Conservation (phyloP, 108 stramenopile species). For the Skeletonema potamos region DNA sequence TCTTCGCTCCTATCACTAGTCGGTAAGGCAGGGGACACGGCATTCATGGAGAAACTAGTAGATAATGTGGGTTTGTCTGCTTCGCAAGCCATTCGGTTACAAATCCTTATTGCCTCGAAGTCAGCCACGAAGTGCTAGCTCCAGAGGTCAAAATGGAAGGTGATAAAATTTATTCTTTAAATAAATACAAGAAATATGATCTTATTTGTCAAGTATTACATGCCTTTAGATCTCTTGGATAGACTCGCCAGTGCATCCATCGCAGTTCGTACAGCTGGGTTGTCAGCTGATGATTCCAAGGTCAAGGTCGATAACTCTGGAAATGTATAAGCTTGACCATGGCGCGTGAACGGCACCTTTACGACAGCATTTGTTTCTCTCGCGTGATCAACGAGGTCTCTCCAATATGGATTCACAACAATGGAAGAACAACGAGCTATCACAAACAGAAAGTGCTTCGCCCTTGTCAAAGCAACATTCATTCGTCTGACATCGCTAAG, state of each 20-base stretch:
- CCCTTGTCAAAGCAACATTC: conserved; percentile 99
- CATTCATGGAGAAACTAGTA: conserved; percentile 5
- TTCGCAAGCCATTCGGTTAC: conserved; percentile 3
- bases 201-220: too few species aligned
- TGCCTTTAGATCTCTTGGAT: neutral
- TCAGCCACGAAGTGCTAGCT: too few species aligned
- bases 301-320: conserved; percentile 37
- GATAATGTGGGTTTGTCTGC: conserved; percentile 5
- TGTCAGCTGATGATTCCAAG: conserved; percentile 10
- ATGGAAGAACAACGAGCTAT: conserved; percentile 78
- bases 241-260: neutral
- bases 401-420: conserved; percentile 87
- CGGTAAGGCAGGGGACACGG: neutral
- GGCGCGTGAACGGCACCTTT: conserved; percentile 44
- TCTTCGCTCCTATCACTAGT: neutral
- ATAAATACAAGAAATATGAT: too few species aligned
- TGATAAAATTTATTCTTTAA: too few species aligned
- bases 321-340: conserved; percentile 23
- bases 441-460: conserved; percentile 86
- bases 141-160: too few species aligned
- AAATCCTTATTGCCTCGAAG: neutral
- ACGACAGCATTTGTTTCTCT: conserved; percentile 64
- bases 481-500: conserved; percentile 95
- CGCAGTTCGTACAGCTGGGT: neutral
- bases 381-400: conserved; percentile 78